These are phyloP conservation scores for Dioscorea zingiberensis DNA, from an alignment of 106 monocot genomes.

Conservation along the genomic window DNA sequence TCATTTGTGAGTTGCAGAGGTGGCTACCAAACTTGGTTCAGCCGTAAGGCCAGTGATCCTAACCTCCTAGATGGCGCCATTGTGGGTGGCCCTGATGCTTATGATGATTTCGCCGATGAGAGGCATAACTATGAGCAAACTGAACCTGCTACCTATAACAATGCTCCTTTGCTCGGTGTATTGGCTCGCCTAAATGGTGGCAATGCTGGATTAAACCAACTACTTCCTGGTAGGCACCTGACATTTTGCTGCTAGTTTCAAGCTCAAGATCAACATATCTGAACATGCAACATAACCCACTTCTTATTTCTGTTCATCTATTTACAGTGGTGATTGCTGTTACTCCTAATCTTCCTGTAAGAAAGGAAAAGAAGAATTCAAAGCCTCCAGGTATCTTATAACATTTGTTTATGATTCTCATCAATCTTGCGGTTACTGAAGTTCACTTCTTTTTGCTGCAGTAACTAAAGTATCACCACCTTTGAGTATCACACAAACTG, in stretches of 20 bases:
- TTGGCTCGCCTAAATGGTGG: conserved; percentile 71
- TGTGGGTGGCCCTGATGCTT: conserved; percentile 81
- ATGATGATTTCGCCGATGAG: conserved; percentile 79
- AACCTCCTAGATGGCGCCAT: conserved; percentile 83
- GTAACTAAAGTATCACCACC: conserved; percentile 24
- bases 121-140: conserved; percentile 89
- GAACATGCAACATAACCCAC: too few species aligned
- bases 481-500: conserved; percentile 39
- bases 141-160: conserved; percentile 91
- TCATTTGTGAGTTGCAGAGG: conserved; percentile 44
- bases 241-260: too few species aligned
- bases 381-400: too few species aligned
- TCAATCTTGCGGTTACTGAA: too few species aligned
- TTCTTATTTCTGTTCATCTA: too few species aligned
- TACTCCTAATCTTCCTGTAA: too few species aligned
- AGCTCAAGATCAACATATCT: too few species aligned
- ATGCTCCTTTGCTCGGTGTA: conserved; percentile 73
- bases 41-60: conserved; percentile 54
- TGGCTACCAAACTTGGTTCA: conserved; percentile 71
- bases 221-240: conserved; percentile 24
- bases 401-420: too few species aligned
- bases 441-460: background rate
- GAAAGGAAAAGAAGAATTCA: too few species aligned
- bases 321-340: too few species aligned
- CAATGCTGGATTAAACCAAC: conserved; percentile 31